Evolutionary conservation across 768 basidiomycete genomes (phyloP).

Genomic region (Lyophyllum decastes): DNA sequence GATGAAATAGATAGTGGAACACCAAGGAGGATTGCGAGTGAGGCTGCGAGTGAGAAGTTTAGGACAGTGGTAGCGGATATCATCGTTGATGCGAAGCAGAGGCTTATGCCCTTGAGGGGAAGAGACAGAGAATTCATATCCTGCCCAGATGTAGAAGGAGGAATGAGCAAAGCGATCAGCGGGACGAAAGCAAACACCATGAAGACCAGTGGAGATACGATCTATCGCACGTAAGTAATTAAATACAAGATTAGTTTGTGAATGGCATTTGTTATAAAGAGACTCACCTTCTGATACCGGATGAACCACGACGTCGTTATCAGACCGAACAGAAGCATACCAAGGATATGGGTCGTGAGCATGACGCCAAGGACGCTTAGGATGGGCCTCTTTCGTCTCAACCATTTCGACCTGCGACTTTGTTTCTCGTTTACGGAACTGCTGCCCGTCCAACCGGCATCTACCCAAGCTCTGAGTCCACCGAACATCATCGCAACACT

Average conservation of each 20-base stretch:
- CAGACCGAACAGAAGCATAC: slow-evolving; percentile 49
- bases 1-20: slow-evolving; percentile 59
- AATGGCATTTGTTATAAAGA: neutral
- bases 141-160: slow-evolving; percentile 18
- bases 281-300: slow-evolving; percentile 39
- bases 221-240: slow-evolving; percentile 9
- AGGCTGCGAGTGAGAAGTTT: slow-evolving; percentile 88
- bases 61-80: slow-evolving; percentile 85
- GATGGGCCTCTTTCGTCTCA: slow-evolving; percentile 53
- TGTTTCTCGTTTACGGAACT: slow-evolving; percentile 21
- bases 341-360: slow-evolving; percentile 55
- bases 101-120: slow-evolving; percentile 71
- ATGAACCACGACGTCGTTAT: slow-evolving; percentile 49
- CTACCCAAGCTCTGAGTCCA: slow-evolving; percentile 75
- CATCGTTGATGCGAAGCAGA: slow-evolving; percentile 83
- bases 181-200: slow-evolving; percentile 31
- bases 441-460: slow-evolving; percentile 53
- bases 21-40: slow-evolving; percentile 65
- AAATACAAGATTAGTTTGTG: neutral
- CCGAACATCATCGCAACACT: slow-evolving; percentile 85
- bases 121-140: slow-evolving; percentile 40
- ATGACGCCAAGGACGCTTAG: slow-evolving; percentile 55
- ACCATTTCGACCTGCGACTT: slow-evolving; percentile 35
- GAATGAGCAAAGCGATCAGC: slow-evolving; percentile 28
- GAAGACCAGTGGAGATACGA: slow-evolving; percentile 28